Evolutionary conservation across 2,329 filamentous ascomycete genomes (phyloP), one percentile per base, ranked within the genome.

Genomic region (Aulographum hederae): DNA sequence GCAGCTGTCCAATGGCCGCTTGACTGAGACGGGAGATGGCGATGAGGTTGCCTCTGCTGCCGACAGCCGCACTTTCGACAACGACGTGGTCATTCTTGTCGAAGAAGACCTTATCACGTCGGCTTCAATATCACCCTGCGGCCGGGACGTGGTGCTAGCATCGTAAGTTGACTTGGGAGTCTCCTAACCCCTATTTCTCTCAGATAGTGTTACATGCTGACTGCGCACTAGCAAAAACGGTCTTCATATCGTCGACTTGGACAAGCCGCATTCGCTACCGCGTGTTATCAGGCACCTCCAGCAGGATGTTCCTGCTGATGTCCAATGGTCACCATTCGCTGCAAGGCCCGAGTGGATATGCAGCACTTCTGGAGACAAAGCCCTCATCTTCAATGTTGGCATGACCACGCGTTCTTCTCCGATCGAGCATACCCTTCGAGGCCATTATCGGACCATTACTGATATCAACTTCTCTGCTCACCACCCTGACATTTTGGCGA

Each of bases 401-500:
- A 66, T 82, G 49, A 58, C 60, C 32, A 60, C 60, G 32, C 67
- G 71, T 37, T 75, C 81, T 42, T 79, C 86, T 43, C 79, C 78
- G 0, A 84, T 94, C 39, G 81, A 94, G 51, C 78, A 86, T 51
- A 85, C 82, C 10, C 64, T 94, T 11, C 78, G 91, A 45, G 82
- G 76, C 2, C 85, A 81, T 51, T 80, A 72, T 28, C 69, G 86
- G 41, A 84, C 85, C 38, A 94, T 94, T 42, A 94, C 85, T 5
- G 85, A 94, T 49, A 84, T 94, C 52, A 94, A 94, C 51, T 94
- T 93, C 52, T 92, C 82, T 0, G 84, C 85, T 4, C 81, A 92
- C 43, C 79, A 94, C 46, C 81, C 84, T 0, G 85, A 94, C 47
- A 63, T 85, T 27, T 67, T 94, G 12, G 80, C 84, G 6, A 93